A percentile compares a stretch with the other conserved stretches of the same genome.
Conservation (phyloP, 2,329 filamentous ascomycete species). For the Penicillium sp. region DNA sequence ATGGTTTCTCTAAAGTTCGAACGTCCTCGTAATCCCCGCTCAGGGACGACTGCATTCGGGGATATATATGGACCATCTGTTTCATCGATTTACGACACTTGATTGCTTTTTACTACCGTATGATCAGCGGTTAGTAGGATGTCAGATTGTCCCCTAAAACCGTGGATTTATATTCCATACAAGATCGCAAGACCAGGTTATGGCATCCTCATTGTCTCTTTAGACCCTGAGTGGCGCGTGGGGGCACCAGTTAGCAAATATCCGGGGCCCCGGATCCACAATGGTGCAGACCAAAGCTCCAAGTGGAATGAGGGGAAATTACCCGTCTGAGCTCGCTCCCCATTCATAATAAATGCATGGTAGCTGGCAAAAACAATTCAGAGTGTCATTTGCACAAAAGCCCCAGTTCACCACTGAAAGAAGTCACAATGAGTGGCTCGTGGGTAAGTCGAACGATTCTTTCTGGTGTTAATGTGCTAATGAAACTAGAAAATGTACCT, state of each 20-base stretch:
- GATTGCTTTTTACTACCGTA: too few species aligned
- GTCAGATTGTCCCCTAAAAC: too few species aligned
- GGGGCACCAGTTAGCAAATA: neutral
- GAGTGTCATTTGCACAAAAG: neutral
- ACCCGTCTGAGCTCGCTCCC: neutral
- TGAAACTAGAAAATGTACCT: slow-evolving; percentile 20
- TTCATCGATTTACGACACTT: too few species aligned
- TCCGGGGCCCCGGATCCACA: slow-evolving; percentile 6
- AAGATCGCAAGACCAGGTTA: neutral
- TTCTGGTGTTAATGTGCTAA: neutral
- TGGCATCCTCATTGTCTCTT: neutral
- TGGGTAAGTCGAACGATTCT: neutral
- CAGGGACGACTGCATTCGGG: too few species aligned
- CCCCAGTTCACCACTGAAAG: neutral
- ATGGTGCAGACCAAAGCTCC: neutral
- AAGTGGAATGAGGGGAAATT: slow-evolving; percentile 2
- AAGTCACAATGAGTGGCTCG: slow-evolving; percentile 5
- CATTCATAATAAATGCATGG: neutral
- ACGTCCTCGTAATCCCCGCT: too few species aligned
- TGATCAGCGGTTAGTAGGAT: too few species aligned
- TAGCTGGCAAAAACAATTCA: neutral
- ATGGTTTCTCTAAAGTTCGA: too few species aligned
- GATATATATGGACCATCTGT: too few species aligned
- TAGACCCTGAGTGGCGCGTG: neutral
- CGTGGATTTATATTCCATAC: too few species aligned